phyloP scores from a whole-genome alignment of 805 yeast species.

The Wickerhamiella parazyma region DNA sequence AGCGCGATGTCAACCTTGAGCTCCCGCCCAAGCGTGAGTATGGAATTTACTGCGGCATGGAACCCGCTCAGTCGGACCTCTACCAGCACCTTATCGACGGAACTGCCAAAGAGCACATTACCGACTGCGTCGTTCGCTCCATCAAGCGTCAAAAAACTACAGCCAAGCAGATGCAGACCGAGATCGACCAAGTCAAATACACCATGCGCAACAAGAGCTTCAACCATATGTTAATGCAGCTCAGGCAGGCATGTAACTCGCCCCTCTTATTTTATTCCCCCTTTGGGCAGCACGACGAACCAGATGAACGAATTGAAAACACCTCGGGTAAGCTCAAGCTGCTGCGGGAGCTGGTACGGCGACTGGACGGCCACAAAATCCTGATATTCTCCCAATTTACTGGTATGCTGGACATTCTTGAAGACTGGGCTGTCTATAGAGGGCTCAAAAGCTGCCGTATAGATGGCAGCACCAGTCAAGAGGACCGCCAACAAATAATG shows the following conservation, averaged over 20 bases:
- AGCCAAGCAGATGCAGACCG: background rate
- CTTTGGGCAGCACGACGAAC: conserved; percentile 36
- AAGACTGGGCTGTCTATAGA: conserved; percentile 52
- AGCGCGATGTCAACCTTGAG: conserved; percentile 50
- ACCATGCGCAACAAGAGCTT: conserved; percentile 40
- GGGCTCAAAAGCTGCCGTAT: conserved; percentile 41
- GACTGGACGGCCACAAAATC: conserved; percentile 49
- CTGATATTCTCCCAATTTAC: conserved; percentile 83
- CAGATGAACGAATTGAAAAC: conserved; percentile 32
- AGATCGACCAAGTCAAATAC: conserved; percentile 22
- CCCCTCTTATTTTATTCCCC: conserved; percentile 80
- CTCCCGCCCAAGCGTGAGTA: conserved; percentile 88
- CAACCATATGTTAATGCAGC: conserved; percentile 66
- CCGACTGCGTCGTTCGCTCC: conserved; percentile 19
- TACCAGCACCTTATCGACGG: conserved; percentile 37
- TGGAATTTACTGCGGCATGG: conserved; percentile 56
- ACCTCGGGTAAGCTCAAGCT: conserved; percentile 64
- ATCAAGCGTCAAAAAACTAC: background rate
- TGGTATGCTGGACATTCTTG: conserved; percentile 62
- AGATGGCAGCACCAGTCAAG: conserved; percentile 63
- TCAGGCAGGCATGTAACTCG: conserved; percentile 72
- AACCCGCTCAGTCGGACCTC: conserved; percentile 48
- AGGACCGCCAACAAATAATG: conserved; percentile 52
- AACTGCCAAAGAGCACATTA: conserved; percentile 25
- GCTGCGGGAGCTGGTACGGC: conserved; percentile 46